Evolutionary conservation across 495 filamentous ascomycete genomes (phyloP), one percentile per base, ranked within the genome.

Genomic region (Apiosordaria backusii): DNA sequence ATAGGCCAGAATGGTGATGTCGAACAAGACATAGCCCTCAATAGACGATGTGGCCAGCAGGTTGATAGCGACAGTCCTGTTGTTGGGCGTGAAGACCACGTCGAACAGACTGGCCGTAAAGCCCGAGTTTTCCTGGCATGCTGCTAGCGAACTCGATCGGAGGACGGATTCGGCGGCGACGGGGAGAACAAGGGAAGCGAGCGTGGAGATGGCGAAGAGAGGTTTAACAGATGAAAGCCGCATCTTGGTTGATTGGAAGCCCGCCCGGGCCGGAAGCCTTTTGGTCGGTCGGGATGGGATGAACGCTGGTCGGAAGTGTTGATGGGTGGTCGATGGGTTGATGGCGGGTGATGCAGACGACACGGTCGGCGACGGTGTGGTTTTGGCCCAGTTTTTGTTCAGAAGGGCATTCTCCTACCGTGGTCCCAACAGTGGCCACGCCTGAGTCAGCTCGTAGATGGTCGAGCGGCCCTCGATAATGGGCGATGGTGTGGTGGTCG

Each of bases 31-130:
- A 78, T 91, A 89, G 64, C 93, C 93, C 64, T 89, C 85, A 65
- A 99, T 92, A 3, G 89, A 86, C 3, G 95, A 96, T 2, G 91
- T 87, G 65, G 91, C 93, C 70, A 90, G 83, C 76, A 99, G 88
- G 71, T 90, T 85, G 72, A 97, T 86, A 57, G 81, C 74, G 50
- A 94, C 82, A 4, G 88, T 87, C 62, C 82, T 84, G 77, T 95
- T 91, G 69, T 86, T 81, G 15, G 92, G 91, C 3, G 89, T 92
- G 78, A 91, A 95, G 63, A 82, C 80, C 75, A 95, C 89, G 63
- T 90, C 88, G 82, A 96, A 95, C 25, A 93, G 82, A 68, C 88
- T 91, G 55, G 92, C 92, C 4, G 90, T 90, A 74, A 95, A 93
- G 69, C 86, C 88, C 6, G 89, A 90, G 72, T 91, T 88, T 50